Evolutionary conservation across 345 rosid genomes (phyloP), one percentile per base, ranked within the genome.

Genomic region (Gossypioides kirkii): DNA sequence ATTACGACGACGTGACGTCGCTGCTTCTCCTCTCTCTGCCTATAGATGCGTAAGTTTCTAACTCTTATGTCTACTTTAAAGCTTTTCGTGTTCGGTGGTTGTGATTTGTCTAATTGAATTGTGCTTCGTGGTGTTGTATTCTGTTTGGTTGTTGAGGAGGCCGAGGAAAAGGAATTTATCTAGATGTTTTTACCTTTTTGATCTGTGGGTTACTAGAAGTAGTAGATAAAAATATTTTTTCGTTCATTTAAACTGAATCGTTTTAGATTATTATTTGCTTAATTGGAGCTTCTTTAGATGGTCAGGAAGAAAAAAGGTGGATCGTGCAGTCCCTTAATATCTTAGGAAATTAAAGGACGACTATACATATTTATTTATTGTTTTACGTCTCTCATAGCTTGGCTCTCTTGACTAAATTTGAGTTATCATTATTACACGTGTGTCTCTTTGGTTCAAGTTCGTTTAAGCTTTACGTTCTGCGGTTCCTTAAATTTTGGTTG

Each of bases 1-100:
- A 50, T 12, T 94, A 10, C 82, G 94, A 46, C 94, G 96, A 36
- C 94, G 94, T 20, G 90, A 90, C 9, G 82, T 82, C 50, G 87
- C 82, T 36, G 80, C 86, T 10, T 76, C 91, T 1, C 84, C 96
- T 17, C 69, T 86, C 9, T 81, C 92, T 0, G 89, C 87, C n/a
- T 88, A 79, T 77, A 88, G 76, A 89, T 87, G 82, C 58, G 97
- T 94, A 80, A 6, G 94, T 72, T 52, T 41, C 18, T 14, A 10
- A 3, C 10, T 50, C 6, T 18, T 3, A 0, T 18, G 25, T 42
- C 43, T 16, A n/a, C 42, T 46, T 14, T 5, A 2, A 25, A 25
- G 18, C 14, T 7, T 56, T 43, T 69, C 26, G 4, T 42, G 12
- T n/a, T 47, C 25, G 25, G 52, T 73, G 56, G 8, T 41, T 9